Evolutionary conservation across 1,139 yeast species (phyloP), one percentile per base, ranked within the genome.

Genomic region (Scheffersomyces cryptocercus): DNA sequence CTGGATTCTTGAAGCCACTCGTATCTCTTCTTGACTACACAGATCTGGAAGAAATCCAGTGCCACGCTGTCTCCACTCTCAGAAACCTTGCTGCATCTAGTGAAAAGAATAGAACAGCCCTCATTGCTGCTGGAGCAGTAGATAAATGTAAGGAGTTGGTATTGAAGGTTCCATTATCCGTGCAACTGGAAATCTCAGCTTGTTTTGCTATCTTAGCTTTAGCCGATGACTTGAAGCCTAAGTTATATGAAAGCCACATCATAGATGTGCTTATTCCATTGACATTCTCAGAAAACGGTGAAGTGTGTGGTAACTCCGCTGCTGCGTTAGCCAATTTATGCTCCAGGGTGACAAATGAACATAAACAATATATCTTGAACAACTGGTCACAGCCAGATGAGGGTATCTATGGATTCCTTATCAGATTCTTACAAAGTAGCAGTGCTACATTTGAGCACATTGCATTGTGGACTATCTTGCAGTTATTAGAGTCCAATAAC

Each of bases 401-500:
- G 47, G 98, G 98, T 47, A 86, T 95, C 47, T 79, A 82, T 49
- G 95, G 91, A 28, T 95, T 93, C 61, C 75, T 93, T 53, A 75
- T 84, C 35, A 75, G 93, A 56, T 93, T 91, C 64, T 75, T 93
- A 58, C 83, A 82, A 51, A 83, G 91, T 58, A 87, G 86, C 36
- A 93, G 91, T 64, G 88, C 96, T n/a, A 93, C 98, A 0, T 95
- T 93, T 67, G 98, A 93, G 68, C 99, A 93, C 64, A 93, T 93
- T 67, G 97, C 99, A 1, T 80, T 91, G 49, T 93, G 99, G 99
- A 91, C 97, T 41, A 87, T 91, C 53, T 76, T 91, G 56, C 99
- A 93, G 69, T 77, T 93, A 51, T 77, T 95, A 51, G 99, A 93
- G 68, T 84, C 95, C 44, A 89, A 87, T 58, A 88, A 90, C 60